Conservation (phyloP, 106 monocot genomes). For the Gastrodia elata region DNA sequence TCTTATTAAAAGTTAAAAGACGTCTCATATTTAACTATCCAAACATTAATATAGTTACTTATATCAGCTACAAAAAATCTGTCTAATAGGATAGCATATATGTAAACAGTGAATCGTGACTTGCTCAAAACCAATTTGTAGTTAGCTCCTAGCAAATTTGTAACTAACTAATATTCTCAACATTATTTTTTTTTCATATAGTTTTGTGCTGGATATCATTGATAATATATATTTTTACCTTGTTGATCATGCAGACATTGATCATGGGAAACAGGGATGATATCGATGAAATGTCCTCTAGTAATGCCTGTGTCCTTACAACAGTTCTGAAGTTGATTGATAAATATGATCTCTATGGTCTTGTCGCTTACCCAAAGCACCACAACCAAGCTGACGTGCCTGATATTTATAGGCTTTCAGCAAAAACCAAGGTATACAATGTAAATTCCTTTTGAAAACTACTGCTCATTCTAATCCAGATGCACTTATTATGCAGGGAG, state of each 20-base stretch:
- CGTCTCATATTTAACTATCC: not conserved
- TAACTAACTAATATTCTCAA: too few relatives aligned
- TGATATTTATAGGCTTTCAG: slow-evolving; percentile 85
- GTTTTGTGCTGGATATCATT: not conserved
- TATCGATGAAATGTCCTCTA: slow-evolving; percentile 77
- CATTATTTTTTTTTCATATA: not conserved
- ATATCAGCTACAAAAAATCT: too few relatives aligned
- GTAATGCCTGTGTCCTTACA: slow-evolving; percentile 71
- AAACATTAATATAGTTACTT: not conserved
- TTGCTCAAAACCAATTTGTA: too few relatives aligned
- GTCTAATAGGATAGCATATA: too few relatives aligned
- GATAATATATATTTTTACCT: not conserved
- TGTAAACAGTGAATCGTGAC: not conserved
- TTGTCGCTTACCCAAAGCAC: slow-evolving; percentile 83
- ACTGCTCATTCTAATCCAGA: not conserved
- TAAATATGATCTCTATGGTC: slow-evolving; percentile 93
- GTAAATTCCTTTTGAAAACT: not conserved
- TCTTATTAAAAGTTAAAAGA: not conserved
- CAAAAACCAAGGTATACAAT: slow-evolving; percentile 64
- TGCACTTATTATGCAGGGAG: slow-evolving; percentile 39
- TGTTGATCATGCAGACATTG: slow-evolving; percentile 47
- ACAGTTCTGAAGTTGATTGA: slow-evolving; percentile 91
- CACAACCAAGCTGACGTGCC: slow-evolving; percentile 88
- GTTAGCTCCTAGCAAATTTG: too few relatives aligned
- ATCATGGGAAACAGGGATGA: slow-evolving; percentile 99